phyloP scores from a whole-genome alignment of 345 rosid genomes.

The Populus deltoides region DNA sequence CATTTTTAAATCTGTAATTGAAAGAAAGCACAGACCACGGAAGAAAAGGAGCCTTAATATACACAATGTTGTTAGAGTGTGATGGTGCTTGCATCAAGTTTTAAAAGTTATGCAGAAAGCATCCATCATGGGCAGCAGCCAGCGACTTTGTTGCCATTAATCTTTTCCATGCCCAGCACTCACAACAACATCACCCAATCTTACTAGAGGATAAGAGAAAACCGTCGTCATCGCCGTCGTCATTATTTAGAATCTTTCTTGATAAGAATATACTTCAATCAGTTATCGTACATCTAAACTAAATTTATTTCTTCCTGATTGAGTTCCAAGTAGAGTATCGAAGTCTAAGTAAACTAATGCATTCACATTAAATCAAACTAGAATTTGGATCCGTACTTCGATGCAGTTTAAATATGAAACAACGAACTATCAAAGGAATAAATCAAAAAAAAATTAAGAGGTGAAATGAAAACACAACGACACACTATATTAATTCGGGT shows the following conservation, averaged over 20 bases:
- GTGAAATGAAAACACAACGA: too few species aligned
- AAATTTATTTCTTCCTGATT: too few species aligned
- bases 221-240: not conserved
- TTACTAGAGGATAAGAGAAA: not conserved
- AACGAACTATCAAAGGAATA: rapidly evolving
- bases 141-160: not conserved
- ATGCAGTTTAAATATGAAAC: too few species aligned
- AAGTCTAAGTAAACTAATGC: not conserved
- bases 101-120: not conserved
- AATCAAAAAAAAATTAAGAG: too few species aligned
- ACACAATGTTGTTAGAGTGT: not conserved
- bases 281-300: not conserved
- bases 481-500: rapidly evolving
- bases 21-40: too few species aligned
- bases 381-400: too few species aligned
- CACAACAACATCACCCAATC: not conserved
- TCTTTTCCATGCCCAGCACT: not conserved
- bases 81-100: not conserved
- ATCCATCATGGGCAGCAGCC: not conserved
- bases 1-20: too few species aligned
- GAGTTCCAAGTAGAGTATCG: too few species aligned
- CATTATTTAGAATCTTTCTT: not conserved
- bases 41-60: not conserved
- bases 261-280: not conserved
- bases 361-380: not conserved